Percentiles rank a stretch among this genome's conserved stretches.
Evolutionary conservation across 176 grass and related monocot species (phyloP).

Genomic region (Aechmea fasciata): DNA sequence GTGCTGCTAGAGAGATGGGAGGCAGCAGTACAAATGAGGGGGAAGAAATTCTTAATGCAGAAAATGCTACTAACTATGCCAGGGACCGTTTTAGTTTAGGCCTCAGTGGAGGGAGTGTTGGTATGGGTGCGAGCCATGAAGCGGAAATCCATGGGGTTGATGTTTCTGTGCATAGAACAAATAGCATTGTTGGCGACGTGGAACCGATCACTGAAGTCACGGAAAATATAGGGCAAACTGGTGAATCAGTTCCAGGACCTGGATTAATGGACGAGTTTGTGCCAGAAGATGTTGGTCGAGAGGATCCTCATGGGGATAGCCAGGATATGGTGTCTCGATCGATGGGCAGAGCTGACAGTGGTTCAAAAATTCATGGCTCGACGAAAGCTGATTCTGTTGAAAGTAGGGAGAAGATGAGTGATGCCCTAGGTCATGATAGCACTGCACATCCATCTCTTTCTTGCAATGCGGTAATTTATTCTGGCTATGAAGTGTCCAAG

Average conservation of each 20-base stretch:
- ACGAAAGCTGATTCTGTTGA: conserved; percentile 90
- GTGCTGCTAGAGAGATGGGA: conserved; percentile 73
- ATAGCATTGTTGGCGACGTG: conserved; percentile 72
- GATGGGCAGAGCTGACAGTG: conserved; percentile 76
- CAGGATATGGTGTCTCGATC: conserved; percentile 83
- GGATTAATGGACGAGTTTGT: conserved; percentile 77
- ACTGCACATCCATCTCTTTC: conserved; percentile 70
- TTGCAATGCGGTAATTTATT: conserved; percentile 75
- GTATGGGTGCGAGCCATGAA: conserved; percentile 95
- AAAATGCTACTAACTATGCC: conserved; percentile 54
- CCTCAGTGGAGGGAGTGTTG: conserved; percentile 87
- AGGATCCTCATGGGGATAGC: conserved; percentile 66
- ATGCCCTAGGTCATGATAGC: conserved; percentile 42
- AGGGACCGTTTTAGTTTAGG: conserved; percentile 84
- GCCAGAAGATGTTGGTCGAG: conserved; percentile 54
- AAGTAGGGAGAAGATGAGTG: conserved; percentile 76
- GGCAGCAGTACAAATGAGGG: conserved; percentile 97
- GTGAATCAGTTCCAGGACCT: conserved; percentile 79
- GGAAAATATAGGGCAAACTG: conserved; percentile 90
- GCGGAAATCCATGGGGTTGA: conserved; percentile 96
- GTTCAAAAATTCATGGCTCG: conserved; percentile 76
- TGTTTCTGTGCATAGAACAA: conserved; percentile 71
- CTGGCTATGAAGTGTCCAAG: conserved; percentile 49
- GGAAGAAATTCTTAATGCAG: conserved; percentile 89
- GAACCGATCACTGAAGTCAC: conserved; percentile 84